Evolutionary conservation across 1,284 basidiomycete species (phyloP).

Genomic region (Sporisorium exsertum): DNA sequence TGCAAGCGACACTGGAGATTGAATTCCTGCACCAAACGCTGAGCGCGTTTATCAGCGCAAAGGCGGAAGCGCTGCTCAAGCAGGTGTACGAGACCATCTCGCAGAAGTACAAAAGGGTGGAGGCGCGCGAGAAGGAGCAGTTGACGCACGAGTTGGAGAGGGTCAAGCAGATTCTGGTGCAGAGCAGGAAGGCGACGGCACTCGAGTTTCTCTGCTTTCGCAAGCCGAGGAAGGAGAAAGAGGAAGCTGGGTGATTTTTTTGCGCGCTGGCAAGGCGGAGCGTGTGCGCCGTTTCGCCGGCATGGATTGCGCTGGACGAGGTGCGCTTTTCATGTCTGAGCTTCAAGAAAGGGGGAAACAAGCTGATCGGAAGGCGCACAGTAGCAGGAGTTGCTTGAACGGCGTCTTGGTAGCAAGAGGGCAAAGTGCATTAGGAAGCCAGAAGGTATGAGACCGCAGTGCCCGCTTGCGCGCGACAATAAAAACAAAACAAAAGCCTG

Average conservation of each 20-base stretch:
- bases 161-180: constrained; percentile 87
- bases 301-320: no score
- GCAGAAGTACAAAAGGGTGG: constrained; percentile 76
- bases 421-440: background rate
- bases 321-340: no score
- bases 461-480: background rate
- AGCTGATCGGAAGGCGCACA: no score
- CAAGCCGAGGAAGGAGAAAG: constrained; percentile 13
- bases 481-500: background rate
- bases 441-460: background rate
- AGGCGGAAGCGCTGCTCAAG: constrained; percentile 83
- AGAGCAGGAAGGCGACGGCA: constrained; percentile 87
- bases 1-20: constrained; percentile 96
- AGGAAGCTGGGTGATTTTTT: background rate
- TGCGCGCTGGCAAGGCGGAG: no score
- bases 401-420: background rate
- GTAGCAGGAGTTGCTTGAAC: no score
- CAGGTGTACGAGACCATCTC: constrained; percentile 95
- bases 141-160: constrained; percentile 79
- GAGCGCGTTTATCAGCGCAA: constrained; percentile 83
- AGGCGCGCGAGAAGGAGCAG: constrained; percentile 67
- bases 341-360: no score
- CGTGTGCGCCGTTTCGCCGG: no score
- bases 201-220: constrained; percentile 87
- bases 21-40: constrained; percentile 98